Base-by-base conservation (phyloP, 2,329 filamentous ascomycete species). In the Cladophialophora bantiana region DNA sequence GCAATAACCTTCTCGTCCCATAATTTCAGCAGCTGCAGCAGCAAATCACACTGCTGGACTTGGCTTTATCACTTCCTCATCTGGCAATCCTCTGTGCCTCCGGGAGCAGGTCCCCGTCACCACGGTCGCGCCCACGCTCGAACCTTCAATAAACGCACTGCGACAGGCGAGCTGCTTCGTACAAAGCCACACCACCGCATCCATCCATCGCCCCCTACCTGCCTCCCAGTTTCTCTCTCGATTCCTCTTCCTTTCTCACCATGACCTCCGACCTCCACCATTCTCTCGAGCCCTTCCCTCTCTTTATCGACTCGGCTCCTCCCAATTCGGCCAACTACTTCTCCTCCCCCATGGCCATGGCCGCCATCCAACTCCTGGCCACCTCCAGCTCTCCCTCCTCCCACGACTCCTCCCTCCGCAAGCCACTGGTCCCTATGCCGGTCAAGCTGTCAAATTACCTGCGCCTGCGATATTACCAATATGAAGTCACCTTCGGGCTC, bases 401-500 rank as follows among this genome's bases (percentile, higher is more conserved):
- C 4, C 48, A 53, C 36, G 34, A 54, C 45, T 34, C 48, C 18
- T 42, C 13, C 20, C 4, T 66, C 18, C 42, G 63, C n/a, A 66
- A 66, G 32, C 63, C 59, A 1, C 64, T 64, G 26, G 64, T 68
- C 55, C 68, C 65, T 2, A 57, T 71, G 63, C 58, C 66, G 26
- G 38, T 55, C 12, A 72, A 72, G 52, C 48, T 73, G 13, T 66
- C 69, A 2, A 70, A 69, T 34, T 68, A 73, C 40, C 85, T 98
- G 73, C 89, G 93, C 80, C 88, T 94, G 79, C 98, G 98, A 85
- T 89, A 94, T 78, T 97, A 98, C 84, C 95, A 97, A 83, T 93
- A 98, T 78, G 95, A 99, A 83, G 94, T 98, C 78, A 97, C 94
- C n/a, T 96, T 96, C 80, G 90, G 91, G 67, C 87, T 98, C 31